Evolutionary conservation across 1,284 basidiomycete species (phyloP), one percentile per base, ranked within the genome.

Genomic region (Melampsora americana): DNA sequence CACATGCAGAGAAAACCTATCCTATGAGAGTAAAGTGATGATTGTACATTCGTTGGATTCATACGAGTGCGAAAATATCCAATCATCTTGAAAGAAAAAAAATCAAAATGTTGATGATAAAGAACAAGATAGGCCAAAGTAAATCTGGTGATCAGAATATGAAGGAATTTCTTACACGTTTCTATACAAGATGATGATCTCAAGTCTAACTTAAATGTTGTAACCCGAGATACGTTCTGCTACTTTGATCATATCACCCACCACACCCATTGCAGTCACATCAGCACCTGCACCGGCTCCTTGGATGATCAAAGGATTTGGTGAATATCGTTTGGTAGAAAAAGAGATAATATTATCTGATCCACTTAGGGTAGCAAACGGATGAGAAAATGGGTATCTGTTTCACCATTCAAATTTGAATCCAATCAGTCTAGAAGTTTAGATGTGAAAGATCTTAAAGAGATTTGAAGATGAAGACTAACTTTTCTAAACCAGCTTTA

Each of bases 271-370:
- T 0, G 95, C 96, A 20, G 95, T 99, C 20, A 99, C 95, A 35
- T 92, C 94, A 1, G 94, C 94, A 26, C 95, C 95, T 0, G 96
- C 95, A 14, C 95, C 95, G 0, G 94, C 90, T 56, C 95, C 95
- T 83, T 98, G 95, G 28, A 99, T 87, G 78, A 97, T 92, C 78
- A 99, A 85, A 0, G 80, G 95, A 92, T 71, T 92, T 85, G 7
- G 89, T 87, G 28, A 89, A 81, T 83, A 87, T 72, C 96, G 87
- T 83, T 92, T 89, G 0, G 95, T 97, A 83, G 92, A 90, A 88
- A 98, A 98, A 85, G 95, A 92, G 82, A 99, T 88, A 82, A 99
- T 98, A 84, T 98, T 99, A 84, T 99, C 96, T 30, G 93, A 94
- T 0, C 95, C 96, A 44, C 92, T 91, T 14, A 99, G 88, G 0